phyloP scores from a whole-genome alignment of 2,329 filamentous ascomycete genomes.

The Xylogone sp. region DNA sequence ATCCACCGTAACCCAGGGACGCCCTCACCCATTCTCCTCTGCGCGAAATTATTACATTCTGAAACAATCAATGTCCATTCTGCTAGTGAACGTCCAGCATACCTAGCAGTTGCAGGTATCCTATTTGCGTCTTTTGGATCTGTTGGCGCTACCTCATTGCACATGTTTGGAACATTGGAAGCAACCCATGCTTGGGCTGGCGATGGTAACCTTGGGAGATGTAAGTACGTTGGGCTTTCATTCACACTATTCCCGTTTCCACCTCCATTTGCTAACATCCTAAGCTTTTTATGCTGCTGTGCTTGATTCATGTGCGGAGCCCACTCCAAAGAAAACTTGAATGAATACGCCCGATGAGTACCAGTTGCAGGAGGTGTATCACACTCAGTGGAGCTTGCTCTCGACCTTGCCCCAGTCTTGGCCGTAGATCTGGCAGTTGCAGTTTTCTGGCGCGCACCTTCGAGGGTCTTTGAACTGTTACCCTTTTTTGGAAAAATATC shows the following conservation, averaged over 20 bases:
- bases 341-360: constrained; percentile 48
- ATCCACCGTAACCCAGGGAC: constrained; percentile 62
- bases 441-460: constrained; percentile 46
- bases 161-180: constrained; percentile 25
- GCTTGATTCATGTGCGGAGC: constrained; percentile 34
- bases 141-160: constrained; percentile 18
- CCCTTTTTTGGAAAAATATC: constrained; percentile 5
- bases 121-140: constrained; percentile 17
- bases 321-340: constrained; percentile 73
- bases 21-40: constrained; percentile 70
- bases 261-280: not conserved
- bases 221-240: constrained; percentile 49
- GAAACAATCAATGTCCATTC: constrained; percentile 74
- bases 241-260: too few relatives aligned
- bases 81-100: constrained; percentile 69
- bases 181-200: constrained; percentile 64
- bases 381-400: constrained; percentile 48
- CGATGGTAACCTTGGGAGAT: constrained; percentile 64
- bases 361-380: constrained; percentile 47
- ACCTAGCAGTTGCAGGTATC: constrained; percentile 43
- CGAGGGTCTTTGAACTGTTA: constrained; percentile 41
- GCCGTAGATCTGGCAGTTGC: constrained; percentile 40
- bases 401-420: constrained; percentile 32
- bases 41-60: constrained; percentile 79
- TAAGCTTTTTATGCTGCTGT: constrained; percentile 33